These are phyloP conservation scores for Exophiala dermatitidis DNA, from an alignment of 2,329 filamentous ascomycete genomes.

Conservation along the genomic window DNA sequence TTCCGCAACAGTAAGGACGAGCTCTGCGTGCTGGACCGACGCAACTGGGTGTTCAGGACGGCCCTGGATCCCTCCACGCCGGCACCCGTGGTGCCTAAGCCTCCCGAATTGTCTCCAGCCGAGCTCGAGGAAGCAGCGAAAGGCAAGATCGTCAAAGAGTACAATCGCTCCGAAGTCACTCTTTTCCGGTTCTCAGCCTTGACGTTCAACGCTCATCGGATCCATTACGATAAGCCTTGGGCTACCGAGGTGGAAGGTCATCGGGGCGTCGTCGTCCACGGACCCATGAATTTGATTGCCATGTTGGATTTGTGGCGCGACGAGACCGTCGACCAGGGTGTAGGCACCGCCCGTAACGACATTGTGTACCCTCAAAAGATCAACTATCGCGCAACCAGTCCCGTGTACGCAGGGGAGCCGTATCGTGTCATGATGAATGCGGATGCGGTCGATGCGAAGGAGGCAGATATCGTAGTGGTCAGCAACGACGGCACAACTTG, in stretches of 20 bases:
- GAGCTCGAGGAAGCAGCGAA: conserved; percentile 21
- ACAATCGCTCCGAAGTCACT: conserved; percentile 35
- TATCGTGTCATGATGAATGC: conserved; percentile 41
- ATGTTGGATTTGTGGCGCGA: conserved; percentile 42
- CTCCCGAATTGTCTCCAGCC: conserved; percentile 16
- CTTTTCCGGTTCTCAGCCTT: conserved; percentile 41
- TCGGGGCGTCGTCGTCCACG: conserved; percentile 39
- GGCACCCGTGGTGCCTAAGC: conserved; percentile 17
- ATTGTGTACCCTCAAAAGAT: conserved; percentile 38
- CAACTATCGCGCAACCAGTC: conserved; percentile 44
- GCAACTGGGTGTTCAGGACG: conserved; percentile 45
- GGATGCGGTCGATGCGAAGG: conserved; percentile 23
- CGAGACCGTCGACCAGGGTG: conserved; percentile 25
- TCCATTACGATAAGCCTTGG: conserved; percentile 41
- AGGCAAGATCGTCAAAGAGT: conserved; percentile 28
- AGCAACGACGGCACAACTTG: conserved; percentile 28
- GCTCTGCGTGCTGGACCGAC: conserved; percentile 44
- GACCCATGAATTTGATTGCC: conserved; percentile 38
- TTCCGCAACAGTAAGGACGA: conserved; percentile 46
- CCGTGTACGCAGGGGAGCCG: conserved; percentile 44
- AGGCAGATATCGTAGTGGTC: conserved; percentile 28
- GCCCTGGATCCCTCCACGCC: conserved; percentile 29
- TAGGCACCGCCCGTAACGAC: conserved; percentile 20
- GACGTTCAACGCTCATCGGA: conserved; percentile 41
- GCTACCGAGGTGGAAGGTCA: conserved; percentile 40